Conservation (phyloP, 768 basidiomycete genomes). For the Wakefieldia striispora region DNA sequence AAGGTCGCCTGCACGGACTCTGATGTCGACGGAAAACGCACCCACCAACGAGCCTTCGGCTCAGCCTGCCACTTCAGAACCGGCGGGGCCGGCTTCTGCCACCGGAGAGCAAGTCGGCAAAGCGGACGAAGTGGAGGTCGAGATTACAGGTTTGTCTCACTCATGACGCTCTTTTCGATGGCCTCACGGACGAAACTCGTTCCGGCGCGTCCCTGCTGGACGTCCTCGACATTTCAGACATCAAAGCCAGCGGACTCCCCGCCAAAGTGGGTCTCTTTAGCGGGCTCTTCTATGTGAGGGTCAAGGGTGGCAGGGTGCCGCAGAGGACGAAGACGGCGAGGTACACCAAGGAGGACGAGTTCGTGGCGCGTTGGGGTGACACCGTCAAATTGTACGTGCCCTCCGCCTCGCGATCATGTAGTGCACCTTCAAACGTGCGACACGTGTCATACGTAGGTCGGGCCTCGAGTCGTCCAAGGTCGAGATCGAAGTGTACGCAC, state of each 20-base stretch:
- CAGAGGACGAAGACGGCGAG: conserved; percentile 28
- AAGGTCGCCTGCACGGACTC: neutral
- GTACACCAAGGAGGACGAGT: conserved; percentile 26
- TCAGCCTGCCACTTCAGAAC: neutral
- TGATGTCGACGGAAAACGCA: conserved; percentile 15
- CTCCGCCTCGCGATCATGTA: neutral
- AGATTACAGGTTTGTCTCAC: conserved; percentile 24
- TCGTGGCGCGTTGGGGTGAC: conserved; percentile 29
- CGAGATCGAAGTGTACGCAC: conserved; percentile 34
- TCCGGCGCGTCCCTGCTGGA: no score
- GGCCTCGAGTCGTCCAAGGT: conserved; percentile 31
- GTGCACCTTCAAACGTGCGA: no score
- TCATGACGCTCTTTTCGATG: no score
- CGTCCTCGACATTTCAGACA: conserved; percentile 14
- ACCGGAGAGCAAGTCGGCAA: conserved; percentile 2
- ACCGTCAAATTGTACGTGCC: conserved; percentile 22
- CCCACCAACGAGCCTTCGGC: neutral
- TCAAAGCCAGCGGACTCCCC: conserved; percentile 35
- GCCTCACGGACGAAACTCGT: no score
- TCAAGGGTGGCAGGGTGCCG: conserved; percentile 28
- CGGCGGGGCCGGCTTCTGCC: neutral
- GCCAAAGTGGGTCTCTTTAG: conserved; percentile 31
- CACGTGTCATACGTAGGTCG: conserved; percentile 16
- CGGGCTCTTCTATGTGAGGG: conserved; percentile 27
- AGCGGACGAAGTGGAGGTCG: conserved; percentile 21